Base-by-base conservation (phyloP, 345 rosid species). In the Toxicodendron radicans region DNA sequence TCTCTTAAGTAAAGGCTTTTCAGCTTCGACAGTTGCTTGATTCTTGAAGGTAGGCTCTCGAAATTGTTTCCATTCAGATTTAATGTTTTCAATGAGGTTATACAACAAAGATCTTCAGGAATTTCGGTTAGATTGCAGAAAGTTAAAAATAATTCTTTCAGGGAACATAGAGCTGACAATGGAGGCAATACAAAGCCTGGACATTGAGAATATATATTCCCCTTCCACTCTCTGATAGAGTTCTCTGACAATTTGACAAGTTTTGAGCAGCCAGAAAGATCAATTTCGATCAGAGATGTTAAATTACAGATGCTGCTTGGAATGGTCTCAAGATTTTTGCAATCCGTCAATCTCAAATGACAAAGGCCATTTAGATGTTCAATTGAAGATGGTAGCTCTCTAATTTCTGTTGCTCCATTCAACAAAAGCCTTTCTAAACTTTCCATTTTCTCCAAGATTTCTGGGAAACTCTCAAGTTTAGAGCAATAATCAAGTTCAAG, bases 381-480 rank as follows among this genome's bases (percentile, higher is more conserved):
- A 27, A 27, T 27, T 0, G 30, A 27, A 27, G 30, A 27, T 27
- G 30, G 30, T 27, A 27, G 1, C 30, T 27, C 30, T 27, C 2
- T 27, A 1, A 1, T 27, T 27, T 79, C 73, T 12, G 72, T 73
- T 4, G 85, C 82, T 30, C 76, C 83, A 75, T 73, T 77, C 51
- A 84, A 79, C 68, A 53, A 62, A 33, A 62, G 66, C 6, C 41
- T 1, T 62, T 33, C 21, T 21, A 82, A 17, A 56, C 75, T 64
- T 24, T 78, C 24, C 67, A 84, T 75, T 64, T 66, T 76, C 13
- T 76, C 70, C 5, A 76, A 66, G 51, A 80, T 62, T 65, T 78
- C 9, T 35, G 82, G 79, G 58, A 83, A 72, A 32, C 18, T 16
- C 51, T 30, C 23, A 7, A 74, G 27, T 10, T 73, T 54, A 1